These are phyloP conservation scores for Herpomyces periplanetae DNA, from an alignment of 2,329 filamentous ascomycete species.

Conservation along the genomic window DNA sequence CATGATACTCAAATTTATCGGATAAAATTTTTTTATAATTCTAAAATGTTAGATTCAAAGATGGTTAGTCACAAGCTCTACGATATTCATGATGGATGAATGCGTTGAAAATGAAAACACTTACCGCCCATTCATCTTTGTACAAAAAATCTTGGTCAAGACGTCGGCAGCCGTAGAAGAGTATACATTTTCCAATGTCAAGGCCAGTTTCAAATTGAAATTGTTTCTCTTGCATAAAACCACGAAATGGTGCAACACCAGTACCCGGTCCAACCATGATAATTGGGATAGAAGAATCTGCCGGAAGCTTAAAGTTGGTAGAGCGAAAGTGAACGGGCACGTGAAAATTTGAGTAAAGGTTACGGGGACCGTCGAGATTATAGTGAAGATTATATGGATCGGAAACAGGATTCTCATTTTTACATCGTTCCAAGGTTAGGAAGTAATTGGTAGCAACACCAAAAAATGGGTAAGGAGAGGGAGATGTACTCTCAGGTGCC, in stretches of 20 bases:
- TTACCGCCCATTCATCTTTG: slow-evolving; percentile 58
- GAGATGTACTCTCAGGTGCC: slow-evolving; percentile 31
- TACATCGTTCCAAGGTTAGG: slow-evolving; percentile 73
- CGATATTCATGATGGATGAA: slow-evolving; percentile 3
- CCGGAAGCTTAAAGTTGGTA: slow-evolving; percentile 96
- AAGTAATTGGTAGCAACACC: slow-evolving; percentile 94
- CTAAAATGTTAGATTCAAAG: slow-evolving; percentile 10
- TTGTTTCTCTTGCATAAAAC: slow-evolving; percentile 68
- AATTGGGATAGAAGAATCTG: slow-evolving; percentile 62
- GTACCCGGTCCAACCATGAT: slow-evolving; percentile 91
- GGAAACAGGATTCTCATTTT: slow-evolving; percentile 47
- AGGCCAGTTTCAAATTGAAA: slow-evolving; percentile 40
- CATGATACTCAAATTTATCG: slow-evolving; percentile 59
- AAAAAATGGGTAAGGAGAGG: slow-evolving; percentile 38
- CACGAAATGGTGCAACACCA: slow-evolving; percentile 80
- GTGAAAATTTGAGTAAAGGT: slow-evolving; percentile 86
- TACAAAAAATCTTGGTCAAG: slow-evolving; percentile 70
- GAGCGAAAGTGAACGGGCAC: slow-evolving; percentile 83
- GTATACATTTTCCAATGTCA: slow-evolving; percentile 42
- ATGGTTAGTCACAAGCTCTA: slow-evolving; percentile 5
- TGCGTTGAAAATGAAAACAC: slow-evolving; percentile 6
- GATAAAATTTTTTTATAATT: slow-evolving; percentile 45
- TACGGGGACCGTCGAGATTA: slow-evolving; percentile 48
- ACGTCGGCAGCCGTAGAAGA: slow-evolving; percentile 87
- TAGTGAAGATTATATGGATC: slow-evolving; percentile 55